Evolutionary conservation across 805 yeast genomes (phyloP).

Genomic region (Metschnikowia baotianmanensis): DNA sequence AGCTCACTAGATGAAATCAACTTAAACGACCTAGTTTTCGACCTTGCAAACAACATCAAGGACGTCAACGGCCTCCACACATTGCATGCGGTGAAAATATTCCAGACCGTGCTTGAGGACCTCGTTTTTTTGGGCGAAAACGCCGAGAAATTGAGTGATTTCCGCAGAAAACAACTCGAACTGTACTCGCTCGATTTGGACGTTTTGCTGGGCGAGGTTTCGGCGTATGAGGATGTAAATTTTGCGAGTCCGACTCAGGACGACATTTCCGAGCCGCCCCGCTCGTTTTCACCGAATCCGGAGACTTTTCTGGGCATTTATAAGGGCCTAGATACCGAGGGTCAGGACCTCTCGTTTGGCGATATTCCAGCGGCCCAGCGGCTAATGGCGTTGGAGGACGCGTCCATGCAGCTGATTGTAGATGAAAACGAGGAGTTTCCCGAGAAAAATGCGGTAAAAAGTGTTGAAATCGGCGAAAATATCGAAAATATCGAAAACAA

Average conservation of each 20-base stretch:
- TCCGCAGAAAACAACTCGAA: slow-evolving; percentile 27
- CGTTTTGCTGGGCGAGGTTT: slow-evolving; percentile 1
- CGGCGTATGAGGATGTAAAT: neutral
- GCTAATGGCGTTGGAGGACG: no score
- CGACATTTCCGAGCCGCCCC: no score
- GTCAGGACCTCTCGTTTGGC: no score
- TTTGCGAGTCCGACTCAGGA: neutral
- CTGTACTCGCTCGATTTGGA: slow-evolving; percentile 19
- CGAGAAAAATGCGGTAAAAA: no score
- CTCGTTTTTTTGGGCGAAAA: slow-evolving; percentile 30
- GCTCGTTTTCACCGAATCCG: no score
- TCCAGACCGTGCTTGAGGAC: slow-evolving; percentile 29
- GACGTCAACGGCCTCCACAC: slow-evolving; percentile 35
- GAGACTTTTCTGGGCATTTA: no score
- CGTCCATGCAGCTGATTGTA: no score
- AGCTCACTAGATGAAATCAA: slow-evolving; percentile 30
- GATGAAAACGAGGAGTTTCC: no score
- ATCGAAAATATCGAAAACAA: no score
- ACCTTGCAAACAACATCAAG: slow-evolving; percentile 29
- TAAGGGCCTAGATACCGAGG: no score
- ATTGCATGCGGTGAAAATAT: slow-evolving; percentile 34
- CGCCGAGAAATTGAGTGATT: slow-evolving; percentile 23
- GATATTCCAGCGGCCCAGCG: no score
- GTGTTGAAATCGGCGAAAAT: no score
- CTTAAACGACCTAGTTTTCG: slow-evolving; percentile 34